These are phyloP conservation scores for Thraustotheca clavata DNA, from an alignment of 352 stramenopile species.

Conservation along the genomic window DNA sequence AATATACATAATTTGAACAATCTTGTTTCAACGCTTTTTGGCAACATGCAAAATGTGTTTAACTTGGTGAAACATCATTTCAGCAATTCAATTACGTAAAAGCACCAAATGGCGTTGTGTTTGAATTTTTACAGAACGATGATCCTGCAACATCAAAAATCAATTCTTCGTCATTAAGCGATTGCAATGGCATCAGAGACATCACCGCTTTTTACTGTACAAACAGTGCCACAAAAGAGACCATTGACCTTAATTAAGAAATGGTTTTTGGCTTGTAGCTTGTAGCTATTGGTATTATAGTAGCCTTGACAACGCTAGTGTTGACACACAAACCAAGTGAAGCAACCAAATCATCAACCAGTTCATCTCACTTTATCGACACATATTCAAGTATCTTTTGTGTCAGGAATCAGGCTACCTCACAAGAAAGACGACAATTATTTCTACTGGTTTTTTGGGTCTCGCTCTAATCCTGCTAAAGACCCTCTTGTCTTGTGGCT, in stretches of 20 bases:
- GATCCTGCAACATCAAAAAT: no score
- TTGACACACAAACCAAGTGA: not conserved
- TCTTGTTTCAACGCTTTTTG: no score
- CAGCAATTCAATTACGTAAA: no score
- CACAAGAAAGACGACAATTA: constrained; percentile 53
- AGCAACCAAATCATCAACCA: not conserved
- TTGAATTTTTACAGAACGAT: no score
- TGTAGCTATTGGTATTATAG: not conserved
- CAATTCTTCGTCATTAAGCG: no score
- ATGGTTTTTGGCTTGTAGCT: not conserved
- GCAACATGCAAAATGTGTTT: no score
- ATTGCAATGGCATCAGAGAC: constrained; percentile 15
- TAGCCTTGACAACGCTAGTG: not conserved
- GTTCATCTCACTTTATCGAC: no score
- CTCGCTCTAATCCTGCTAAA: constrained; percentile 25
- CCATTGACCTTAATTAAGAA: not conserved
- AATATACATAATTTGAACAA: no score
- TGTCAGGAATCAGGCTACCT: constrained; percentile 31
- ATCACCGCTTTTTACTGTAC: constrained; percentile 13
- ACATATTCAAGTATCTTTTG: constrained; percentile 8
- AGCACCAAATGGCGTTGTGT: no score
- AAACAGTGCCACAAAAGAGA: not conserved
- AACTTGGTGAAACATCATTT: no score
- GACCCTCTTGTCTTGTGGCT: constrained; percentile 63
- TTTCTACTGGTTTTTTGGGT: constrained; percentile 62